Evolutionary conservation across 768 basidiomycete genomes (phyloP).

Genomic region (Suillus brevipes): DNA sequence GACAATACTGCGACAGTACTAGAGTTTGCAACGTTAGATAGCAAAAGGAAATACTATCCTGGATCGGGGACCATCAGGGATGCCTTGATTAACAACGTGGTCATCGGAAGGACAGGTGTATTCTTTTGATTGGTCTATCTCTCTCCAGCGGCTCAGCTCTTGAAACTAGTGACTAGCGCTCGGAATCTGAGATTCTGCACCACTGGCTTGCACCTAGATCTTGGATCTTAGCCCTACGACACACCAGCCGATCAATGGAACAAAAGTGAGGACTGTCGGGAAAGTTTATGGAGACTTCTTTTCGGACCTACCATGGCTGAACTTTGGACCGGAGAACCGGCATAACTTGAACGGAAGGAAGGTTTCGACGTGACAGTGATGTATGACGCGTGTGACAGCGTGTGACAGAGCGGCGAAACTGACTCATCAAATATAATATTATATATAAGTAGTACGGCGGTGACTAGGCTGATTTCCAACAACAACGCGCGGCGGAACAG

Average conservation of each 20-base stretch:
- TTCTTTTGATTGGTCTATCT: background rate
- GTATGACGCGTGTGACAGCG: too few species aligned
- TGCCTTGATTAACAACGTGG: background rate
- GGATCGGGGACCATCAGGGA: background rate
- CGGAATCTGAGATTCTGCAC: background rate
- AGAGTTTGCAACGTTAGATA: background rate
- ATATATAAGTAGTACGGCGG: too few species aligned
- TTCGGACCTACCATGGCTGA: background rate
- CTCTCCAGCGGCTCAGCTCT: too few species aligned
- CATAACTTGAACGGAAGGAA: too few species aligned
- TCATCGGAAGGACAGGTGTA: background rate
- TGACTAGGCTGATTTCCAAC: too few species aligned
- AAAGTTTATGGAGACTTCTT: background rate
- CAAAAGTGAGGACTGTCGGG: background rate
- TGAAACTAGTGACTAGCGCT: too few species aligned
- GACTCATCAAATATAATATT: too few species aligned
- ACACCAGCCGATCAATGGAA: background rate
- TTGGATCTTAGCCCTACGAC: background rate
- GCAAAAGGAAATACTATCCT: background rate
- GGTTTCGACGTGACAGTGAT: too few species aligned
- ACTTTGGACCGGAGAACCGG: too few species aligned
- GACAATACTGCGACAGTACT: background rate
- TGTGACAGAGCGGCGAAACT: too few species aligned
- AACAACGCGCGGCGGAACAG: too few species aligned
- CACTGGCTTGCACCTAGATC: background rate